Evolutionary conservation across 2,329 filamentous ascomycete species (phyloP).

Genomic region (Aspergillus fumigatiaffinis): DNA sequence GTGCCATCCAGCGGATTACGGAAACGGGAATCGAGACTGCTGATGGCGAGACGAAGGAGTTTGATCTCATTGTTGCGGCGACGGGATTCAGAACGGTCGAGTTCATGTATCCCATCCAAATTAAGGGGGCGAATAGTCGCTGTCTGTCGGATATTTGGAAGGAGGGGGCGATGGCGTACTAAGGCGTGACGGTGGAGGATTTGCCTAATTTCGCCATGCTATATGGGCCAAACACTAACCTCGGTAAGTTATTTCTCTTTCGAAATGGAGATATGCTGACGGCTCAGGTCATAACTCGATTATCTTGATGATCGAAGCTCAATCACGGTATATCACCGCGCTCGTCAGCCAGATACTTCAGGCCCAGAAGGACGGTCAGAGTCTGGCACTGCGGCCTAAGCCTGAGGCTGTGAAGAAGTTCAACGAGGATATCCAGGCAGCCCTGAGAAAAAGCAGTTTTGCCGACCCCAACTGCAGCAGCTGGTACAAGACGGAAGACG

Average conservation of each 20-base stretch:
- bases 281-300: constrained; percentile 51
- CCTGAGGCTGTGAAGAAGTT: constrained; percentile 36
- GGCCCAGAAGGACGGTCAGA: constrained; percentile 38
- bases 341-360: constrained; percentile 49
- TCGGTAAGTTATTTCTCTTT: constrained; percentile 23
- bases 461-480: constrained; percentile 52
- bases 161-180: constrained; percentile 49
- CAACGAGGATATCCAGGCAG: constrained; percentile 46
- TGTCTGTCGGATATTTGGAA: constrained; percentile 51
- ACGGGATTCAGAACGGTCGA: constrained; percentile 58
- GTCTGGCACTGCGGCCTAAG: constrained; percentile 46
- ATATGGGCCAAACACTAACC: constrained; percentile 56
- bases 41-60: constrained; percentile 39
- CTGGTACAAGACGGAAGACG: constrained; percentile 56
- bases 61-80: constrained; percentile 55
- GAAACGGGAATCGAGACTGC: constrained; percentile 46
- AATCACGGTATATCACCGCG: constrained; percentile 51
- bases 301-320: constrained; percentile 60
- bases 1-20: constrained; percentile 45
- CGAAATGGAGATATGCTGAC: neutral
- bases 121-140: constrained; percentile 45
- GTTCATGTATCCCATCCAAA: constrained; percentile 56
- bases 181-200: constrained; percentile 49
- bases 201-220: constrained; percentile 57
- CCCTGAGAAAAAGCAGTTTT: constrained; percentile 46